Percentiles rank a stretch among this genome's conserved stretches.
phyloP scores from a whole-genome alignment of 2,329 filamentous ascomycete species.

The Aspergillus brasiliensis region DNA sequence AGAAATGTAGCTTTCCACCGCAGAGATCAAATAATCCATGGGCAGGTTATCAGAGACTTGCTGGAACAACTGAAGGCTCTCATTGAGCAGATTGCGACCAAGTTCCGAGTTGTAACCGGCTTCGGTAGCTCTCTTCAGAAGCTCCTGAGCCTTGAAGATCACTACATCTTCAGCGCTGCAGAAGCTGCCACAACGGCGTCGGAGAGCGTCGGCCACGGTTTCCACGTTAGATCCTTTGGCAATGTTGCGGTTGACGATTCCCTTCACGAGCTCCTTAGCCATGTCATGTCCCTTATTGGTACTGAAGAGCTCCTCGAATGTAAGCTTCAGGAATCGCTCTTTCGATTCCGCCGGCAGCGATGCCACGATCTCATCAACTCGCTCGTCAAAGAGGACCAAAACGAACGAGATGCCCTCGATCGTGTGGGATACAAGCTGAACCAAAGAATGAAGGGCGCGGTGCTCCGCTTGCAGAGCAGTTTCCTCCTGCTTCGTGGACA shows the following conservation, averaged over 20 bases:
- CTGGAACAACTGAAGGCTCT: slow-evolving; percentile 85
- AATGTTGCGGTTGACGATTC: slow-evolving; percentile 97
- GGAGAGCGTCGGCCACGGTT: slow-evolving; percentile 91
- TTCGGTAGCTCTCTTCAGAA: slow-evolving; percentile 84
- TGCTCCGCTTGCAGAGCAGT: slow-evolving; percentile 92
- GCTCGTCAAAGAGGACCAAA: slow-evolving; percentile 90
- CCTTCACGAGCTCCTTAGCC: slow-evolving; percentile 92
- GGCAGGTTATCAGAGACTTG: slow-evolving; percentile 83
- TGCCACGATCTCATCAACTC: slow-evolving; percentile 81
- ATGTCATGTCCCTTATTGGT: slow-evolving; percentile 78
- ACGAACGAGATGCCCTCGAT: slow-evolving; percentile 97
- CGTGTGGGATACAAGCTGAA: slow-evolving; percentile 83
- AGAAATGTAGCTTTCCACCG: slow-evolving; percentile 75
- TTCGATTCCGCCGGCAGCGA: slow-evolving; percentile 71
- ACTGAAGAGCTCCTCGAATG: slow-evolving; percentile 86
- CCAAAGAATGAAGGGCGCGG: slow-evolving; percentile 82
- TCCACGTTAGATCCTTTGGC: slow-evolving; percentile 96
- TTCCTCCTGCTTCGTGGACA: slow-evolving; percentile 83
- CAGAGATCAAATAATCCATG: slow-evolving; percentile 75
- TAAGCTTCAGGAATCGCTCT: slow-evolving; percentile 72
- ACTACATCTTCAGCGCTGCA: slow-evolving; percentile 96
- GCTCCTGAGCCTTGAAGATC: slow-evolving; percentile 97
- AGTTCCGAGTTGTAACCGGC: slow-evolving; percentile 72
- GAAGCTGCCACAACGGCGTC: slow-evolving; percentile 91
- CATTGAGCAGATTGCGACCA: slow-evolving; percentile 78